A percentile compares a stretch with the other conserved stretches of the same genome.
Conservation (phyloP, 805 yeast genomes). For the Tetrapisispora taiwanensis region DNA sequence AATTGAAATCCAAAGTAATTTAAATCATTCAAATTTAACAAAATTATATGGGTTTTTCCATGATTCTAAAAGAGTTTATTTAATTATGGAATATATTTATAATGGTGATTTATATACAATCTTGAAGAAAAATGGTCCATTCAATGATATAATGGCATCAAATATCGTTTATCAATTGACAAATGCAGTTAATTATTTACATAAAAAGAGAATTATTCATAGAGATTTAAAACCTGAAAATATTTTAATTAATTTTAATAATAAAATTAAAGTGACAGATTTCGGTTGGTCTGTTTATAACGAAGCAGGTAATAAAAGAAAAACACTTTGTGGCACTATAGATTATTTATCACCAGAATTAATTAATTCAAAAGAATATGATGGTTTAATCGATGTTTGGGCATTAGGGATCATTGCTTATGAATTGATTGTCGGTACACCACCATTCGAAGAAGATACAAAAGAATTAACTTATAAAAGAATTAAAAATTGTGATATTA, state of each 20-base stretch:
- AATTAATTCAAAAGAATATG: slow-evolving; percentile 76
- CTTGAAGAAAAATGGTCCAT: slow-evolving; percentile 49
- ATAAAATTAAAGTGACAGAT: slow-evolving; percentile 76
- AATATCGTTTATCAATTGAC: slow-evolving; percentile 77
- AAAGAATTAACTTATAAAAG: slow-evolving; percentile 70
- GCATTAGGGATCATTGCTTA: slow-evolving; percentile 80
- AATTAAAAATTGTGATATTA: slow-evolving; percentile 67
- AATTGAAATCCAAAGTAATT: slow-evolving; percentile 76
- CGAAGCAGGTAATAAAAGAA: slow-evolving; percentile 47
- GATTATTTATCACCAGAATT: slow-evolving; percentile 95
- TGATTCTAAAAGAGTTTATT: slow-evolving; percentile 69
- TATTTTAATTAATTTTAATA: slow-evolving; percentile 65
- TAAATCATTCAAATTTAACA: slow-evolving; percentile 73
- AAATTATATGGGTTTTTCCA: slow-evolving; percentile 77
- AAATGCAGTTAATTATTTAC: slow-evolving; percentile 66
- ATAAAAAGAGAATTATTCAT: slow-evolving; percentile 72
- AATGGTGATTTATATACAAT: slow-evolving; percentile 79
- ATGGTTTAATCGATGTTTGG: slow-evolving; percentile 79
- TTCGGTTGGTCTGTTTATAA: slow-evolving; percentile 88
- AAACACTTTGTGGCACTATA: slow-evolving; percentile 88
- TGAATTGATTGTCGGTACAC: slow-evolving; percentile 78
- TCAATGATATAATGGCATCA: slow-evolving; percentile 66
- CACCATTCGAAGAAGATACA: slow-evolving; percentile 83
- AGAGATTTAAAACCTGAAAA: slow-evolving; percentile 94
- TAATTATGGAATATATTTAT: slow-evolving; percentile 75